phyloP scores from a whole-genome alignment of 495 filamentous ascomycete species.

The Hypomontagnella submonticulosa region DNA sequence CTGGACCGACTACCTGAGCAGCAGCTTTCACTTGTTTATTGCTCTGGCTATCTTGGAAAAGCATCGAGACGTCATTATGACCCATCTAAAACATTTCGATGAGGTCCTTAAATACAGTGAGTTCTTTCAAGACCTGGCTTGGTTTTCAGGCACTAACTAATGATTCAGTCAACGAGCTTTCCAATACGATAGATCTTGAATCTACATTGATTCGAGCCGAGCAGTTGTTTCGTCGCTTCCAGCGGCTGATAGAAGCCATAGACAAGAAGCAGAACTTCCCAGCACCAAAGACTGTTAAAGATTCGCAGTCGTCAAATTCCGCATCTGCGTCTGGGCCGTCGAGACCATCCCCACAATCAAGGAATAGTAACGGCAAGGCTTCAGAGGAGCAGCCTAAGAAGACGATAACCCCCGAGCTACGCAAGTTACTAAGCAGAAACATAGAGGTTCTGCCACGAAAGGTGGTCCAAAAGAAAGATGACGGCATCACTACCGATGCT shows the following conservation, averaged over 20 bases:
- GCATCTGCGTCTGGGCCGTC: slow-evolving; percentile 22
- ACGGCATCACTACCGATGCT: slow-evolving; percentile 31
- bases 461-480: slow-evolving; percentile 44
- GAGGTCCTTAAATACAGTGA: slow-evolving; percentile 95
- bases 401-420: slow-evolving; percentile 84
- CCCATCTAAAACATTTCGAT: slow-evolving; percentile 92
- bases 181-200: slow-evolving; percentile 88
- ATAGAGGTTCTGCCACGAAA: slow-evolving; percentile 70
- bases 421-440: slow-evolving; percentile 77
- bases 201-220: slow-evolving; percentile 88
- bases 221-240: slow-evolving; percentile 86
- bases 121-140: slow-evolving; percentile 41
- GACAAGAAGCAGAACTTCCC: slow-evolving; percentile 89
- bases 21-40: slow-evolving; percentile 93
- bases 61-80: slow-evolving; percentile 93
- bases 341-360: slow-evolving; percentile 14
- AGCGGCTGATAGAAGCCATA: slow-evolving; percentile 84
- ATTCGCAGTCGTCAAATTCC: slow-evolving; percentile 31
- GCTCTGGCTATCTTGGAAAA: slow-evolving; percentile 96
- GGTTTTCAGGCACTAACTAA: slow-evolving; percentile 21
- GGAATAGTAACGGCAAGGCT: slow-evolving; percentile 45
- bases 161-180: slow-evolving; percentile 86
- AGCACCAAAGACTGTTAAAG: slow-evolving; percentile 58
- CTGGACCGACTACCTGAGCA: slow-evolving; percentile 92
- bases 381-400: slow-evolving; percentile 58